phyloP scores from a whole-genome alignment of 257 asterid species.

The Rauvolfia tetraphylla region DNA sequence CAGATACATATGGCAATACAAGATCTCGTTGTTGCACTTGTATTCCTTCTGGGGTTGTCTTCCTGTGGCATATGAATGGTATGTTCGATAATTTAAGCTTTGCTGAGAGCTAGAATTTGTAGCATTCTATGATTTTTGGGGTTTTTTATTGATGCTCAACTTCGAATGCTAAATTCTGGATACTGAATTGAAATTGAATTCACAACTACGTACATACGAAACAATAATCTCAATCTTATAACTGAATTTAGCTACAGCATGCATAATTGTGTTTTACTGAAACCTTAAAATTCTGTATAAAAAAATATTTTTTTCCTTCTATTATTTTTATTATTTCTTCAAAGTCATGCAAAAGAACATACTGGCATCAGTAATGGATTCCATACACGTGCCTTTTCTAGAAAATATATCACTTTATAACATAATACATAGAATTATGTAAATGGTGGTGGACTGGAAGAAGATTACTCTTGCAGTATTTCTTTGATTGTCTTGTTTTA shows the following conservation, averaged over 20 bases:
- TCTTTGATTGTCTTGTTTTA: background rate
- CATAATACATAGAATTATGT: background rate
- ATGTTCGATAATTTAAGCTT: slow-evolving; percentile 14
- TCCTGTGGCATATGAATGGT: slow-evolving; percentile 89
- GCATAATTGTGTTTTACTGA: background rate
- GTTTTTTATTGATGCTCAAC: background rate
- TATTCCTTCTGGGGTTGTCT: slow-evolving; percentile 89
- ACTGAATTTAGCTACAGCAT: background rate
- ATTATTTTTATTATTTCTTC: background rate
- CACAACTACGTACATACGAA: too few species aligned
- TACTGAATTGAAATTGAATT: background rate
- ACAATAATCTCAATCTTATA: background rate
- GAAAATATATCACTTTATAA: too few species aligned
- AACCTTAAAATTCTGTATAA: background rate
- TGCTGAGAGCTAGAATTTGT: background rate
- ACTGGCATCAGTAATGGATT: background rate
- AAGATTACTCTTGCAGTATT: background rate
- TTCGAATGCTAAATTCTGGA: background rate
- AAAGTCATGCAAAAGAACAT: background rate
- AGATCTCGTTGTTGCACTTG: slow-evolving; percentile 76
- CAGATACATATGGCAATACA: slow-evolving; percentile 90
- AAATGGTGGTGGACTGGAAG: background rate
- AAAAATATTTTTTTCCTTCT: background rate
- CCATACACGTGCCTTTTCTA: too few species aligned
- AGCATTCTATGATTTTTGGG: background rate